phyloP scores from a whole-genome alignment of 2,329 filamentous ascomycete species.

The Calonectria henricotiae region DNA sequence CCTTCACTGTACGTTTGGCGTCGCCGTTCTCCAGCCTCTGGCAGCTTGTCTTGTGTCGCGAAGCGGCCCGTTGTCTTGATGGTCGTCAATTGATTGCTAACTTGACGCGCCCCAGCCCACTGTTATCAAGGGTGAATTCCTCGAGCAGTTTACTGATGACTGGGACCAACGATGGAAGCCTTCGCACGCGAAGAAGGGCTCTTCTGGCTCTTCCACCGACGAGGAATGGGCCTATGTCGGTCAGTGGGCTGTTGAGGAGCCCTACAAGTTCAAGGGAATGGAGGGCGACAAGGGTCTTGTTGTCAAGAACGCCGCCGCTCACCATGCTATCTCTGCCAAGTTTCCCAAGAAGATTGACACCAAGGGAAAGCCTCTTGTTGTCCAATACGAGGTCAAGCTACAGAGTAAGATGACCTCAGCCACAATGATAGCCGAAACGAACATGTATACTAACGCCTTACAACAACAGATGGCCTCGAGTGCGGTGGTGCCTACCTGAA shows the following conservation, averaged over 20 bases:
- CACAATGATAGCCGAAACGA: neutral
- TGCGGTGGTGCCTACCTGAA: conserved; percentile 99
- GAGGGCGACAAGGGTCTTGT: conserved; percentile 97
- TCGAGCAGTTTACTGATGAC: conserved; percentile 98
- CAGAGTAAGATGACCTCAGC: conserved; percentile 78
- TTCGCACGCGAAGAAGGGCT: conserved; percentile 96
- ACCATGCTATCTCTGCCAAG: conserved; percentile 99
- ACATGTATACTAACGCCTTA: conserved; percentile 51
- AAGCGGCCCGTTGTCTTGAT: conserved; percentile 2
- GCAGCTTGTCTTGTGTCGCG: neutral
- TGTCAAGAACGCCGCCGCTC: conserved; percentile 96
- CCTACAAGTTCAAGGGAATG: conserved; percentile 89
- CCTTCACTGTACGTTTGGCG: conserved; percentile 83
- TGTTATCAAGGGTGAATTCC: conserved; percentile 90
- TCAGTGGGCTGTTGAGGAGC: conserved; percentile 98
- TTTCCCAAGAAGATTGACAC: conserved; percentile 97
- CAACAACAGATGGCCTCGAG: conserved; percentile 84
- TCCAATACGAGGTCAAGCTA: conserved; percentile 99
- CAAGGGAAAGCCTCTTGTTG: conserved; percentile 96
- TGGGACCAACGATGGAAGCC: conserved; percentile 96
- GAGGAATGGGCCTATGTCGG: conserved; percentile 99
- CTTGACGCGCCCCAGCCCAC: conserved; percentile 78
- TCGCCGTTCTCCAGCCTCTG: neutral
- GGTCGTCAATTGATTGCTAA: conserved; percentile 49
- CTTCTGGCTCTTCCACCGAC: conserved; percentile 80